Base-by-base conservation (phyloP, 1,284 basidiomycete genomes). In the Moesziomyces antarcticus region DNA sequence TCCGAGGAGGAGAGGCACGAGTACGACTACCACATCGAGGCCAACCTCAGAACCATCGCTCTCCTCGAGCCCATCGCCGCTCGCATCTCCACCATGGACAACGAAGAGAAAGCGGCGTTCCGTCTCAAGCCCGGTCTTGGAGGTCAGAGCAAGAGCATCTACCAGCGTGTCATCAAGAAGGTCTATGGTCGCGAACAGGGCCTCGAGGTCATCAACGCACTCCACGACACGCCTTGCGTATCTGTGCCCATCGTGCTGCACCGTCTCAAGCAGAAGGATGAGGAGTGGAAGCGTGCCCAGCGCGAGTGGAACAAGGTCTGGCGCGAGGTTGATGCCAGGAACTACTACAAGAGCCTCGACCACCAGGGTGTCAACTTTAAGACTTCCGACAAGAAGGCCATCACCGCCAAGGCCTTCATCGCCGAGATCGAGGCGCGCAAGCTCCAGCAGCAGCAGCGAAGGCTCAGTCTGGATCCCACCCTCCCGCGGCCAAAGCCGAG, bases 1-100 rank as follows among this genome's bases (percentile, higher is more conserved):
- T 92, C 93, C 77, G 97, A 99, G 85, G 97, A 99, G 84, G 97
- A 99, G 85, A 90, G 97, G 25, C 94, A 98, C 86, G 97, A 99
- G 85, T 99, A 95, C 85, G 94, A 97, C 81, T 96, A 97, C 77
- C 93, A 97, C 81, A 90, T 99, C 54, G 94, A 98, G 83, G 94
- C 92, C 43, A 91, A 98, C 79, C 86, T 91, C 20, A 91, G 95
- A 48, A 98, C 95, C 11, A 97, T 98, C 81, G 90, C 93, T 1
- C 86, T 97, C 47, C 89, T 99, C 59, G 94, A 98, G 83, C 95
- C 95, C 3, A 88, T 99, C 66, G 89, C 90, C 72, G 89, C 88
- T 41, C 91, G 95, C 51, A 92, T 99, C 80, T 90, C 92, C 74
- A 90, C 91, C 69, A 97, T 99, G 94, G 88, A 91, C 45, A 87